These are phyloP conservation scores for Blastobotrys apis DNA, from an alignment of 1,139 yeast species.

Conservation along the genomic window DNA sequence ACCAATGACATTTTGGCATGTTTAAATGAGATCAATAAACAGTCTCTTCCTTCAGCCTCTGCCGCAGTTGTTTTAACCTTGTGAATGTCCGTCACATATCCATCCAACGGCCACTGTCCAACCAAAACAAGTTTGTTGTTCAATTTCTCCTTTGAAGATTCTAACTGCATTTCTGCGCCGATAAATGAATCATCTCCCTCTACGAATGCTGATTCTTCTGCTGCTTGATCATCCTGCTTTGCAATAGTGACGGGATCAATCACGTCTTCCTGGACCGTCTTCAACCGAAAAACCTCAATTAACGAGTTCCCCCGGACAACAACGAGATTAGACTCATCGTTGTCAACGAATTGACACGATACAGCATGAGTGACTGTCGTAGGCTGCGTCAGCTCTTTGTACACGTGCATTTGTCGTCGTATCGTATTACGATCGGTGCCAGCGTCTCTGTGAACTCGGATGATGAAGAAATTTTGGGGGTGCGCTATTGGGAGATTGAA, in stretches of 20 bases:
- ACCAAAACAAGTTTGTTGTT: conserved; percentile 48
- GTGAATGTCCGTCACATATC: conserved; percentile 58
- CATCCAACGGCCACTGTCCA: conserved; percentile 68
- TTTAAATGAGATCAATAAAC: conserved; percentile 62
- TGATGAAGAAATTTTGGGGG: too few relatives aligned
- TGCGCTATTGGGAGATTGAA: too few relatives aligned
- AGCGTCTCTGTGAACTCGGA: neutral
- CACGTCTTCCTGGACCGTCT: conserved; percentile 8
- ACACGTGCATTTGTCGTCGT: conserved; percentile 62
- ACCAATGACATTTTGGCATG: conserved; percentile 74
- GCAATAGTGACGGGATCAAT: conserved; percentile 7
- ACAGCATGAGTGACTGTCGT: conserved; percentile 63
- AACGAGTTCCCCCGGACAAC: conserved; percentile 64
- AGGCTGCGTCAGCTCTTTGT: conserved; percentile 76
- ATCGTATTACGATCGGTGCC: neutral
- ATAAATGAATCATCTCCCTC: conserved; percentile 30
- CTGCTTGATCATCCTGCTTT: conserved; percentile 16
- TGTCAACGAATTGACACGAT: conserved; percentile 57
- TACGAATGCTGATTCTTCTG: conserved; percentile 17
- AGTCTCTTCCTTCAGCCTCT: conserved; percentile 33
- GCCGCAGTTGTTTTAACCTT: conserved; percentile 48
- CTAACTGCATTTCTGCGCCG: conserved; percentile 25
- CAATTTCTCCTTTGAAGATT: conserved; percentile 27
- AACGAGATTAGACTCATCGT: conserved; percentile 50
- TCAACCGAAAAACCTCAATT: conserved; percentile 58